Evolutionary conservation across 2,329 filamentous ascomycete genomes (phyloP).

Genomic region (Cercospora zeina): DNA sequence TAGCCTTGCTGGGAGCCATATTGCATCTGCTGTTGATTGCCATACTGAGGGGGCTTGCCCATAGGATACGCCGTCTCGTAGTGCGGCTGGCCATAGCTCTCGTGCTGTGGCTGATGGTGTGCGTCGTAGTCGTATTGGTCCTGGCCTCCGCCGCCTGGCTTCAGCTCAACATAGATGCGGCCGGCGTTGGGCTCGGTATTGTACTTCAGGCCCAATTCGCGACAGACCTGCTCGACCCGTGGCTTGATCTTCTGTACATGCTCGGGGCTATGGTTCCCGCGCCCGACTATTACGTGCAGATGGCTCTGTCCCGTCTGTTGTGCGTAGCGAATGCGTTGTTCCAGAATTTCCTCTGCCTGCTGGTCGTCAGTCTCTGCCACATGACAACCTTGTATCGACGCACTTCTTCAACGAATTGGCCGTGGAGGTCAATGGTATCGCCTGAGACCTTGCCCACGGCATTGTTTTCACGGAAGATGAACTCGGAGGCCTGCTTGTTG

Average conservation of each 20-base stretch:
- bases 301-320: constrained; percentile 72
- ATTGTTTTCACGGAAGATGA: constrained; percentile 95
- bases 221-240: constrained; percentile 82
- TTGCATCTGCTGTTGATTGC: constrained; percentile 47
- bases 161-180: constrained; percentile 82
- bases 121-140: constrained; percentile 42
- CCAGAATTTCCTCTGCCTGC: constrained; percentile 78
- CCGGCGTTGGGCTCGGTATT: constrained; percentile 86
- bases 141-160: constrained; percentile 60
- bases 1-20: constrained; percentile 42
- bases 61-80: constrained; percentile 44
- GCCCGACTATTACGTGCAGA: constrained; percentile 93
- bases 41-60: constrained; percentile 40
- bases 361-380: neutral
- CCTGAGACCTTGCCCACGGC: constrained; percentile 68
- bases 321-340: constrained; percentile 79
- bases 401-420: constrained; percentile 82
- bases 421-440: constrained; percentile 92
- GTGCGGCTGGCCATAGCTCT: constrained; percentile 46
- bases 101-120: constrained; percentile 42
- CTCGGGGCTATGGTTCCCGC: constrained; percentile 80
- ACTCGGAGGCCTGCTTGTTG: constrained; percentile 88
- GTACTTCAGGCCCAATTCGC: constrained; percentile 78
- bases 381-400: neutral
- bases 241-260: constrained; percentile 95